These are phyloP conservation scores for Phaffomyces thermotolerans DNA, from an alignment of 805 yeast genomes.

Conservation along the genomic window DNA sequence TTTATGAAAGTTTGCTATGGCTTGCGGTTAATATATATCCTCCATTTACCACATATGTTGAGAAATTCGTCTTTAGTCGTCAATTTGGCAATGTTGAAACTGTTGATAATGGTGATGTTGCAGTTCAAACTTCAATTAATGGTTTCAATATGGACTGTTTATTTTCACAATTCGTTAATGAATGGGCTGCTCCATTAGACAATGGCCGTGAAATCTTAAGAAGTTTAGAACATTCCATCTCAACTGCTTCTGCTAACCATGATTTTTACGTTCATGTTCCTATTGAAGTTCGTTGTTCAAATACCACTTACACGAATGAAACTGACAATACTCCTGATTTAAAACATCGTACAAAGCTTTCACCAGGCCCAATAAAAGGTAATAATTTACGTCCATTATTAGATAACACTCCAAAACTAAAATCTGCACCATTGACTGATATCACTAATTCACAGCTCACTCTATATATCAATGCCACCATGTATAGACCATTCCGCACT, in stretches of 20 bases:
- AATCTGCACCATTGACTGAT: constrained; percentile 40
- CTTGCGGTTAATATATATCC: constrained; percentile 68
- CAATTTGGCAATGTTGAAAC: constrained; percentile 78
- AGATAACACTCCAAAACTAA: constrained; percentile 70
- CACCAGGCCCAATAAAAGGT: constrained; percentile 80
- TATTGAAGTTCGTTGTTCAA: constrained; percentile 88
- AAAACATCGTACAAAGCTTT: constrained; percentile 39
- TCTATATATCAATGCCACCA: constrained; percentile 84
- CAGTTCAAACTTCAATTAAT: constrained; percentile 74
- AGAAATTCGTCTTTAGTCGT: constrained; percentile 73
- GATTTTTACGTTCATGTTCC: constrained; percentile 91
- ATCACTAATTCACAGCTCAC: constrained; percentile 71
- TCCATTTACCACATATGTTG: constrained; percentile 75
- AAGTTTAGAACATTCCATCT: constrained; percentile 54
- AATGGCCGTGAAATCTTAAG: constrained; percentile 68
- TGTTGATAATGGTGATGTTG: constrained; percentile 47
- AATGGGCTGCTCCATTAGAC: constrained; percentile 90
- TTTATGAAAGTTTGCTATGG: constrained; percentile 77
- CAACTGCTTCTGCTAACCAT: constrained; percentile 48
- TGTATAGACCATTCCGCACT: constrained; percentile 87
- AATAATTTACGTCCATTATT: constrained; percentile 74
- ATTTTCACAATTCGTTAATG: constrained; percentile 89
- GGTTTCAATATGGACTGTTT: constrained; percentile 94
- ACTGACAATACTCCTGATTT: constrained; percentile 38
- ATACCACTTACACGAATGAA: constrained; percentile 44